Evolutionary conservation across 176 grass and related monocot species (phyloP).

Genomic region (Ensete glaucum): DNA sequence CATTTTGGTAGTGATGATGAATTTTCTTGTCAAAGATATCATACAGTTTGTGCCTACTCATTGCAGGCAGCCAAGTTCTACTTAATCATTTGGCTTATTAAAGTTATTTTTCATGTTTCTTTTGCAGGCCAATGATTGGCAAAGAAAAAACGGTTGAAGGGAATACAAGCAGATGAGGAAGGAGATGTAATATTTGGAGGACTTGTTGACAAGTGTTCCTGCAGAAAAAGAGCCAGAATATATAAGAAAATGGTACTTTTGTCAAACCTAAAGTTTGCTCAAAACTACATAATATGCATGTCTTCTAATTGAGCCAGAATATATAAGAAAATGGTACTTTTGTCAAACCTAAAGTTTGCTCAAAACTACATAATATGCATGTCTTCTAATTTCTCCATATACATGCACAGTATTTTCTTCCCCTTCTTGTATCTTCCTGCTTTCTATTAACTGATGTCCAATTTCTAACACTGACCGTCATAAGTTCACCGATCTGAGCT

Average conservation of each 20-base stretch:
- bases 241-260: slow-evolving; percentile 70
- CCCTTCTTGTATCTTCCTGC: neutral
- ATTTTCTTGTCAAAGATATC: neutral
- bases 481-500: too few species aligned
- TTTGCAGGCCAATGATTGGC: slow-evolving; percentile 70
- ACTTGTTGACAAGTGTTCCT: slow-evolving; percentile 39
- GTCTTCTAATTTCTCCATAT: neutral
- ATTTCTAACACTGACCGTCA: too few species aligned
- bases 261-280: slow-evolving; percentile 12
- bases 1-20: neutral
- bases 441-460: too few species aligned
- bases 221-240: slow-evolving; percentile 36
- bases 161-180: slow-evolving; percentile 74
- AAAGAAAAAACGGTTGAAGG: slow-evolving; percentile 73
- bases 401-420: neutral
- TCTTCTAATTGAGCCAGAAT: slow-evolving; percentile 30
- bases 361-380: neutral
- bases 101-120: slow-evolving; percentile 6
- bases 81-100: neutral
- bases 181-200: slow-evolving; percentile 79
- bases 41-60: neutral
- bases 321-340: slow-evolving; percentile 67
- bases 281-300: neutral
- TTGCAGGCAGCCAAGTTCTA: neutral
- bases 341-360: slow-evolving; percentile 16